Conservation (phyloP, 2,329 filamentous ascomycete genomes). For the Phaeophleospora eucalypticola region DNA sequence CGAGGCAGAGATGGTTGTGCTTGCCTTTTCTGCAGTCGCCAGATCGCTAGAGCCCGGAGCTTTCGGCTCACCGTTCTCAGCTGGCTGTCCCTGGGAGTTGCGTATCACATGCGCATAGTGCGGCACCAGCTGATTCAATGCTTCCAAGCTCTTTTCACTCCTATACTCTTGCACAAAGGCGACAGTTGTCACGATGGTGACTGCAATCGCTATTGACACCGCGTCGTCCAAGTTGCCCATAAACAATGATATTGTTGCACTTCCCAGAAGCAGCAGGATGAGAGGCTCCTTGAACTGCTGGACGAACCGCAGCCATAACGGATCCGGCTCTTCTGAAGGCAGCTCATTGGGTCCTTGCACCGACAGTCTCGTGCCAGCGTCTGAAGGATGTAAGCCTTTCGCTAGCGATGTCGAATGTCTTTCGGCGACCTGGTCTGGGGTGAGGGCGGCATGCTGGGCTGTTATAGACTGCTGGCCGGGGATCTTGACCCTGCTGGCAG, state of each 20-base stretch:
- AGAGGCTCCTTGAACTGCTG: constrained; percentile 97
- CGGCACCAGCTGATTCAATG: constrained; percentile 86
- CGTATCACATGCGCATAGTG: constrained; percentile 95
- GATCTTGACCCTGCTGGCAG: constrained; percentile 28
- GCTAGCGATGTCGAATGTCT: constrained; percentile 77
- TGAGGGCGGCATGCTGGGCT: constrained; percentile 59
- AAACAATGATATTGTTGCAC: constrained; percentile 80
- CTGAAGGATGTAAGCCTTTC: constrained; percentile 73
- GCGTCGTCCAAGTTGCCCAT: constrained; percentile 95
- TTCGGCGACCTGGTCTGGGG: constrained; percentile 71
- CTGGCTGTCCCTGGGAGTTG: constrained; percentile 10
- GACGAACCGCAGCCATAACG: constrained; percentile 88
- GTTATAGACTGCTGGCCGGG: constrained; percentile 42
- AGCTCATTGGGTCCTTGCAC: constrained; percentile 90
- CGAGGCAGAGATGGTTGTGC: constrained; percentile 78
- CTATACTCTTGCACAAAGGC: constrained; percentile 97
- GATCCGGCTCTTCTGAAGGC: constrained; percentile 87
- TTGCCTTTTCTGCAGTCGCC: constrained; percentile 64
- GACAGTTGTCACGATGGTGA: constrained; percentile 93
- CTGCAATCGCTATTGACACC: constrained; percentile 89
- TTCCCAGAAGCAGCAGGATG: constrained; percentile 85
- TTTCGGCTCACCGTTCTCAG: constrained; percentile 43
- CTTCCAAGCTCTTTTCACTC: constrained; percentile 95
- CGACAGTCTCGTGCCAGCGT: constrained; percentile 74
- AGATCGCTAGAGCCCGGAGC: constrained; percentile 55